Base-by-base conservation (phyloP, 1,139 yeast species). In the Arxiozyma heterogenica region DNA sequence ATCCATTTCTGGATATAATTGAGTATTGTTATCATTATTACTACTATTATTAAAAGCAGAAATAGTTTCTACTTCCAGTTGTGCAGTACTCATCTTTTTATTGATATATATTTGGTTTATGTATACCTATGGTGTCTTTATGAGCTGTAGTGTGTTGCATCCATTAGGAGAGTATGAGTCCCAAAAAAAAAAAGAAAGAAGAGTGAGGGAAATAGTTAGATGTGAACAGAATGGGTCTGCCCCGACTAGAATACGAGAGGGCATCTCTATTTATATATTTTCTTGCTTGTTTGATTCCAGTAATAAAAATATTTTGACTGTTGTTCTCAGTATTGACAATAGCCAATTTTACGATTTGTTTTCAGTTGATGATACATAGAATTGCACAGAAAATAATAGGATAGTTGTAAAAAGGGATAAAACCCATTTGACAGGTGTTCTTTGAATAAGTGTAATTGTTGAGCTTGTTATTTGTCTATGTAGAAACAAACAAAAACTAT, bases 1-100 rank as follows among this genome's bases (percentile, higher is more conserved):
- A 67, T 86, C 89, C 61, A 57, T 46, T 27, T 54, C 57, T 20
- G 49, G 41, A 39, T 44, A 44, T 20, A 18, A 20, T 4, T 43
- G 25, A 4, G 18, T 20, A 39, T 18, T 42, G 30, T 50, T 21
- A 15, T 18, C 46, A 25, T 8, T 20, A 39, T 18, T 42, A 38
- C 44, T 21, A 15, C 23, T 41, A 25, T 8, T 42, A 20, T 49
- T 42, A 23, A 20, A 21, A 23, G 20, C 42, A 27, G 39, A 20
- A 25, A 34, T 27, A 12, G 41, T 25, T 43, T 49, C 47, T 30
- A 45, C 41, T 30, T 45, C 41, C 20, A 45, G 20, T 20, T 30
- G 47, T 23, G 47, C 39, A 30, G 41, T 22, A 27, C 47, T 27
- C 47, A 45, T 45, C 18, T 42, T 42, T 42, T 42, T 42, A 6